phyloP scores from a whole-genome alignment of 2,329 filamentous ascomycete genomes.

The Diaporthe sp. region DNA sequence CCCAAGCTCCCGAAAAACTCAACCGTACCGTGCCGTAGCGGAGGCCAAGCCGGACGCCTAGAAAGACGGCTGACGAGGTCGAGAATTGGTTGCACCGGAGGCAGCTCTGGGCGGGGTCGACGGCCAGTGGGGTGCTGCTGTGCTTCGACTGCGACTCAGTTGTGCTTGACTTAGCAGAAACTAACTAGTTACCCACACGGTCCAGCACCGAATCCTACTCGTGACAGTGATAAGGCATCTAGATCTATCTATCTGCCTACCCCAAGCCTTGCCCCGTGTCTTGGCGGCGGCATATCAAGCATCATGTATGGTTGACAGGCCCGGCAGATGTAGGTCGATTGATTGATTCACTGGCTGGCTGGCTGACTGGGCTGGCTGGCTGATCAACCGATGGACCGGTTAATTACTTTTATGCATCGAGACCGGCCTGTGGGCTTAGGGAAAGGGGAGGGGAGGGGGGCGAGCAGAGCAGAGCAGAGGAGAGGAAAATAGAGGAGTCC shows the following conservation, averaged over 20 bases:
- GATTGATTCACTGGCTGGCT: background rate
- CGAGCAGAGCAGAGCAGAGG: background rate
- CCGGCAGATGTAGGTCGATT: background rate
- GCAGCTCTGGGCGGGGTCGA: background rate
- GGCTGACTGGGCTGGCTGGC: background rate
- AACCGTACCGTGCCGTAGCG: background rate
- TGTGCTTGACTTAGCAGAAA: background rate
- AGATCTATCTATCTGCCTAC: background rate
- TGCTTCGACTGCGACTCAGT: background rate
- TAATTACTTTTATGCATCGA: conserved; percentile 9
- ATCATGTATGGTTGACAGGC: background rate
- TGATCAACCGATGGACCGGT: background rate
- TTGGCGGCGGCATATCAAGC: background rate
- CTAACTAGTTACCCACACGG: background rate
- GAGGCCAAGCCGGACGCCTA: background rate
- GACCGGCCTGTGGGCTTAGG: background rate
- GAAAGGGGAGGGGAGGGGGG: background rate
- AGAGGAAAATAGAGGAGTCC: background rate
- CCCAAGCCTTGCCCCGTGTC: background rate
- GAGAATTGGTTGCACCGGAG: background rate
- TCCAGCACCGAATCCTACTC: background rate
- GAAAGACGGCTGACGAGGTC: background rate
- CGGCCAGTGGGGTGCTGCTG: background rate
- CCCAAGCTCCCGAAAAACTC: background rate
- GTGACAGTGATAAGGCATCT: background rate